Evolutionary conservation across 164 flowering plant species (phyloP).

Genomic region (Vitis cinerea): DNA sequence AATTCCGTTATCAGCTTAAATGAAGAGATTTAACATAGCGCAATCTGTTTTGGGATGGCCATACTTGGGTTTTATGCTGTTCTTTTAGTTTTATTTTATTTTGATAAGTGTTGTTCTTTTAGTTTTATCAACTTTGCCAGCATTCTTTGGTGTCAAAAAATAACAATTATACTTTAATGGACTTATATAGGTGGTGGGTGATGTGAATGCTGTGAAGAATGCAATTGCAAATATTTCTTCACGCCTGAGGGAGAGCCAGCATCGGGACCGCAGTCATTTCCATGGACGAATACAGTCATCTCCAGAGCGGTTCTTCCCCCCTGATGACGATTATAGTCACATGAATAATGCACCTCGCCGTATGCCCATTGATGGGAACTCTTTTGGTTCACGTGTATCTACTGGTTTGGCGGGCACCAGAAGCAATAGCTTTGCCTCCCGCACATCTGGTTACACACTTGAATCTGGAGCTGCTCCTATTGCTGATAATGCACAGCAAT

Average conservation of each 20-base stretch:
- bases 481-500: constrained; percentile 47
- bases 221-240: constrained; percentile 78
- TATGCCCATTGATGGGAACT: constrained; percentile 46
- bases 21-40: neutral
- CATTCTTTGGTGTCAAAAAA: no score
- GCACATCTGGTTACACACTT: constrained; percentile 37
- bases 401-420: constrained; percentile 30
- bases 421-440: constrained; percentile 45
- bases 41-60: neutral
- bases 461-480: constrained; percentile 49
- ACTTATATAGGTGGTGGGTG: constrained; percentile 73
- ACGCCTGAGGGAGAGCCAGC: constrained; percentile 94
- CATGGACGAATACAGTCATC: constrained; percentile 59
- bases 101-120: no score
- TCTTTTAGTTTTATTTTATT: no score
- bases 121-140: no score
- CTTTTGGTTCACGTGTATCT: constrained; percentile 45
- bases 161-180: no score
- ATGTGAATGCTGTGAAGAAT: constrained; percentile 69
- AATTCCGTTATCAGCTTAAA: no score
- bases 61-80: neutral
- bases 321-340: constrained; percentile 73
- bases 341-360: constrained; percentile 40
- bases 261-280: constrained; percentile 82
- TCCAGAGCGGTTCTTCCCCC: constrained; percentile 66